phyloP scores from a whole-genome alignment of 768 basidiomycete species.

The Lentinus brumalis region DNA sequence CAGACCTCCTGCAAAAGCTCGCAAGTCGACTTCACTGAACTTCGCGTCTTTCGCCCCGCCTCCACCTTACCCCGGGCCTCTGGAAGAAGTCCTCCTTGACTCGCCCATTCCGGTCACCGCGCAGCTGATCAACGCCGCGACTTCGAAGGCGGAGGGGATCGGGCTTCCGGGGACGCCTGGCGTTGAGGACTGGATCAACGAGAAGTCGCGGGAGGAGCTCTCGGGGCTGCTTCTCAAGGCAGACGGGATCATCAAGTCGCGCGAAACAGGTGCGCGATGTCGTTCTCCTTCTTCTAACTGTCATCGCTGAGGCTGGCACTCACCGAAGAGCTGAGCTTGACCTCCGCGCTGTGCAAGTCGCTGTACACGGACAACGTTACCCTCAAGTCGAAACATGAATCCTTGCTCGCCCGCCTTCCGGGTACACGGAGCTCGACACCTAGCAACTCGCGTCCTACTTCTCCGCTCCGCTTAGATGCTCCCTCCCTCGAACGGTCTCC shows the following conservation, averaged over 20 bases:
- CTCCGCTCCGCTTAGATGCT: slow-evolving; percentile 17
- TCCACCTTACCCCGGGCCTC: slow-evolving; percentile 56
- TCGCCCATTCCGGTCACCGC: slow-evolving; percentile 42
- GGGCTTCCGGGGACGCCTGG: slow-evolving; percentile 20
- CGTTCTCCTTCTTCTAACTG: not conserved
- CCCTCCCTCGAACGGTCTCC: slow-evolving; percentile 6
- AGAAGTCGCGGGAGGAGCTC: slow-evolving; percentile 74
- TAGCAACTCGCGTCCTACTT: slow-evolving; percentile 25
- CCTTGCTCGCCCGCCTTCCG: slow-evolving; percentile 64
- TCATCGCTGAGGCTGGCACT: too few relatives aligned
- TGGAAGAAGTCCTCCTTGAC: slow-evolving; percentile 36
- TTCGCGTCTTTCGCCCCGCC: slow-evolving; percentile 42
- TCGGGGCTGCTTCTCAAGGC: slow-evolving; percentile 70
- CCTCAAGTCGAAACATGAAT: slow-evolving; percentile 72
- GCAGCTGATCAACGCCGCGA: slow-evolving; percentile 28
- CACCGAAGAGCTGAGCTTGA: slow-evolving; percentile 59
- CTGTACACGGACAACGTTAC: slow-evolving; percentile 69
- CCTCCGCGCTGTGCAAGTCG: slow-evolving; percentile 68
- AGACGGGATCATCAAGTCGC: slow-evolving; percentile 71
- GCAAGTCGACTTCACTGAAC: slow-evolving; percentile 45
- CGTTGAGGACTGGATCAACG: slow-evolving; percentile 54
- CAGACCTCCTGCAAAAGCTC: slow-evolving; percentile 67
- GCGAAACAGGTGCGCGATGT: slow-evolving; percentile 65
- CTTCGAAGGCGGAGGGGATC: slow-evolving; percentile 25
- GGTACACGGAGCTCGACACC: slow-evolving; percentile 25